Base-by-base conservation (phyloP, 352 stramenopile genomes). In the Phytophthora macrochlamydospora region DNA sequence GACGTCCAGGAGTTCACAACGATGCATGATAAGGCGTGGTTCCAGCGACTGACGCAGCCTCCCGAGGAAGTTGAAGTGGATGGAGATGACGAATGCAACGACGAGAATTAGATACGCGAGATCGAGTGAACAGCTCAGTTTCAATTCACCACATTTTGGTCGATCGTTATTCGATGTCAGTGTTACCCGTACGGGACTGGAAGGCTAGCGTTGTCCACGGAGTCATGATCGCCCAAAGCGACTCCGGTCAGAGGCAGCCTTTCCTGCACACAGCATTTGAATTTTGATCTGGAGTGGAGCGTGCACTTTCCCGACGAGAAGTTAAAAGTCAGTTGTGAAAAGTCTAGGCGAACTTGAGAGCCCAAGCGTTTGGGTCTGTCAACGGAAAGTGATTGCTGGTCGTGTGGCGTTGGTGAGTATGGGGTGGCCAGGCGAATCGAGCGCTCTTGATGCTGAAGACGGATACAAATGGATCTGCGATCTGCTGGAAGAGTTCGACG, bases 1-100 rank as follows among this genome's bases (percentile, higher is more conserved):
- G 67, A 91, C 32, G 65, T 81, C 1, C 35, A 76, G 0, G 75
- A 90, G 51, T 95, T 94, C 55, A 29, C 42, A 18, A 72, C 71
- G 2, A 88, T 91, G 67, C 74, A 86, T 49, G 49, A 75, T 2
- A 73, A 81, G 37, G 24, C 52, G 32, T 94, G 83, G 85, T 91
- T 91, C 38, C 69, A 75, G 32, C 79, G 82, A 56, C 86, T 85
- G 63, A 66, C 75, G 5, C 67, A 85, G 32, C 74, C 79, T 13
- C 72, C 70, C 0, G 76, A 75, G 33, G 67, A 76, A 46, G 55
- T 83, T 42, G 62, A 75, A 24, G 67, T 61, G 8, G 59, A 70
- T 38, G 56, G 40, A 29, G 52, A 67, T 24, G 32, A 62, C 0
- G 18, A 24, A 0, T 33, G 70, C 7, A 51, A 65, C 8, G 54